Evolutionary conservation across 345 rosid genomes (phyloP).

Genomic region (Reutealis trisperma): DNA sequence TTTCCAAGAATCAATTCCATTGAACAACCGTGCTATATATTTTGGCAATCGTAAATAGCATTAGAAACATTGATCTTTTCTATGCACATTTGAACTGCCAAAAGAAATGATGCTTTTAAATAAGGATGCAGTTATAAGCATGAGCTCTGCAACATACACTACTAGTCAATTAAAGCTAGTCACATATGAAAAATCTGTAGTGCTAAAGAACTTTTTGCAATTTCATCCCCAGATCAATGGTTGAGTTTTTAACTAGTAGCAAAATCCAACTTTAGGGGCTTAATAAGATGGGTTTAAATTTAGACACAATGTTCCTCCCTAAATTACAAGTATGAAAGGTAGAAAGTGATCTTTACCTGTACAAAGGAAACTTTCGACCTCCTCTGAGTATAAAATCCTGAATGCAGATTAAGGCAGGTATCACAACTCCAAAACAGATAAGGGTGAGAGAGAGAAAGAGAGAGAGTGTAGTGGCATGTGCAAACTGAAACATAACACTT

Average conservation of each 20-base stretch:
- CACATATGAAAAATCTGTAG: not conserved
- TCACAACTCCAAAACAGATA: not conserved
- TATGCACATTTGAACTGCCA: not conserved
- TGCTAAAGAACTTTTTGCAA: not conserved
- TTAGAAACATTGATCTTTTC: not conserved
- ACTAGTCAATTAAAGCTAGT: not conserved
- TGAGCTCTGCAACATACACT: not conserved
- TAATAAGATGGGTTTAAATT: not conserved
- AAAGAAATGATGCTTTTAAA: not conserved
- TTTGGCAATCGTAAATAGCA: not conserved
- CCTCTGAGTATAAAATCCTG: slow-evolving; percentile 89
- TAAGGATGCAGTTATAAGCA: not conserved
- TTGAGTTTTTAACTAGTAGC: not conserved
- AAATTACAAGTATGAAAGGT: not conserved
- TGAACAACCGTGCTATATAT: not conserved
- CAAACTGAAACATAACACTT: not conserved
- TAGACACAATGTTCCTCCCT: not conserved
- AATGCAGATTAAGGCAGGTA: slow-evolving; percentile 16
- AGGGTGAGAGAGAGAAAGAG: not conserved
- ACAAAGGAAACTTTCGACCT: slow-evolving; percentile 71
- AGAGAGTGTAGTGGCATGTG: not conserved
- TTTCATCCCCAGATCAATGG: not conserved
- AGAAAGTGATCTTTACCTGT: slow-evolving; percentile 54
- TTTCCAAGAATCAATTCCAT: not conserved
- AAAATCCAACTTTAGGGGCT: not conserved